Evolutionary conservation across 148 eudicot species (phyloP).

Genomic region (Camellia japonica): DNA sequence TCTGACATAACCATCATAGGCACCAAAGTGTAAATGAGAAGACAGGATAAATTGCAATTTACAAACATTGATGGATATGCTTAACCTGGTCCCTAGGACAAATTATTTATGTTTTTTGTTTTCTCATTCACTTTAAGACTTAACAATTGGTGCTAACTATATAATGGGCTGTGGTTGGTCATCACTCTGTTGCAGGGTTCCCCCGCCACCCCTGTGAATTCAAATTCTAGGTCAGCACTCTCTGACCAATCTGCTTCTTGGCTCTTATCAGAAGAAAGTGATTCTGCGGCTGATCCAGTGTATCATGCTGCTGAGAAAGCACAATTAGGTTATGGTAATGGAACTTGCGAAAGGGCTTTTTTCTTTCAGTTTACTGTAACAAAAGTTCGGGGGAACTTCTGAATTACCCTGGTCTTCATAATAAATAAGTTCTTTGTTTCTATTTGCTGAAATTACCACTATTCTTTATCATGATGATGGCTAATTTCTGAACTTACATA

Average conservation of each 20-base stretch:
- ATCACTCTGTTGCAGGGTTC: slow-evolving; percentile 62
- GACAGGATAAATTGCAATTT: not conserved
- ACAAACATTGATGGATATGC: not conserved
- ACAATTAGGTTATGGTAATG: slow-evolving; percentile 35
- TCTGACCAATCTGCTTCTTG: slow-evolving; percentile 59
- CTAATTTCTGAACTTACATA: not conserved
- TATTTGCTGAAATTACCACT: not conserved
- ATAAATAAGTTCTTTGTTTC: not conserved
- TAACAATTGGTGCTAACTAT: slow-evolving; percentile 13
- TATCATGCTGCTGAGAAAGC: slow-evolving; percentile 28
- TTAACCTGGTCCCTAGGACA: not conserved
- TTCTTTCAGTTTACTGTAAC: not conserved
- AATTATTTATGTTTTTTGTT: not conserved
- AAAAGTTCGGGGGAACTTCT: not conserved
- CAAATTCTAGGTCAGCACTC: slow-evolving; percentile 51
- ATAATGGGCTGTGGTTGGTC: slow-evolving; percentile 18
- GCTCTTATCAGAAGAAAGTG: slow-evolving; percentile 53
- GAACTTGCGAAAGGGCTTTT: not conserved
- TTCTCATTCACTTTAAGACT: slow-evolving; percentile 5
- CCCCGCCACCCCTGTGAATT: slow-evolving; percentile 54
- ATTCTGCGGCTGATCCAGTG: slow-evolving; percentile 38
- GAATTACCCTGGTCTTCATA: not conserved
- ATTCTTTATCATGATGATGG: not conserved
- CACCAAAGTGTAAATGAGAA: not conserved
- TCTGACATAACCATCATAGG: not conserved